Conservation (phyloP, 2,329 filamentous ascomycete species). For the Apiospora phragmitis region DNA sequence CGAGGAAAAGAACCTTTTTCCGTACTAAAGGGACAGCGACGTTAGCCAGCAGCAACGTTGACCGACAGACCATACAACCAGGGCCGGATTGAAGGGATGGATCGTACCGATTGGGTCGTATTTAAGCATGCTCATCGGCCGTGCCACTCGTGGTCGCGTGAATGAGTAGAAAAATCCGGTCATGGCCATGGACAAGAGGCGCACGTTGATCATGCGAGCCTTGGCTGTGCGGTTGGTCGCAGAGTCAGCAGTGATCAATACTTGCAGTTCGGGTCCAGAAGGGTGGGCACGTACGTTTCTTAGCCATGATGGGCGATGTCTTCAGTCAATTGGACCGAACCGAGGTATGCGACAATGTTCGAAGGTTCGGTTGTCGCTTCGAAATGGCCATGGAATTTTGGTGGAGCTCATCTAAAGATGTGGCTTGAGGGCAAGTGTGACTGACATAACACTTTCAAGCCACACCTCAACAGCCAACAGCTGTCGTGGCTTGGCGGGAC, state of each 20-base stretch:
- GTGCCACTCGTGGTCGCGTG: conserved; percentile 74
- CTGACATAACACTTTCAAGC: background rate
- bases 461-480: background rate
- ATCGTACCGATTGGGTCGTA: conserved; percentile 94
- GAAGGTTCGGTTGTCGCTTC: background rate
- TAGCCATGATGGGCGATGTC: conserved; percentile 17
- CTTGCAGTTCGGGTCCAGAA: background rate
- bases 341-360: conserved; percentile 1
- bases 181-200: conserved; percentile 97
- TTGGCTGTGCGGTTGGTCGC: conserved; percentile 59
- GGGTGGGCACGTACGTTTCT: conserved; percentile 15
- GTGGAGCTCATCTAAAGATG: conserved; percentile 12
- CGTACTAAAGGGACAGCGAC: conserved; percentile 60
- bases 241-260: background rate
- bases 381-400: conserved; percentile 15
- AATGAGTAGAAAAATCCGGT: conserved; percentile 97
- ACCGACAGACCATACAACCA: background rate
- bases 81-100: conserved; percentile 23
- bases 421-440: background rate
- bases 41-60: background rate
- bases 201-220: conserved; percentile 88
- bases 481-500: background rate
- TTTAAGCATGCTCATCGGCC: conserved; percentile 95
- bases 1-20: conserved; percentile 93
- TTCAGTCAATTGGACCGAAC: conserved; percentile 4